Evolutionary conservation across 2,329 filamentous ascomycete genomes (phyloP).

Genomic region (Aspergillus aculeatinus): DNA sequence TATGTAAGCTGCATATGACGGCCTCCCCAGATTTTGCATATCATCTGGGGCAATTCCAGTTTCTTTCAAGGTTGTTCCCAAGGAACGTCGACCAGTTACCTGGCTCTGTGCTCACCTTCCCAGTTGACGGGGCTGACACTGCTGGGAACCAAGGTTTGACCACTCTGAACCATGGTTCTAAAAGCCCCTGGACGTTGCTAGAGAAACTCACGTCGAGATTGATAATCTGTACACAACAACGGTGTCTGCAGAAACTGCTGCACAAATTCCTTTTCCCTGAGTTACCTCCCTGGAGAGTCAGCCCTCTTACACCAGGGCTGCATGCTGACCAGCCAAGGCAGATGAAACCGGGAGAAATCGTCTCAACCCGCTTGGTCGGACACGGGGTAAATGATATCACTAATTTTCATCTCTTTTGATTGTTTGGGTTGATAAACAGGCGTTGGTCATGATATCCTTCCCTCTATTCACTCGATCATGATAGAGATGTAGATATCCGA

Average conservation of each 20-base stretch:
- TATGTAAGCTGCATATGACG: too few species aligned
- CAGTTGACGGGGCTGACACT: background rate
- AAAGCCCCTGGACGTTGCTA: constrained; percentile 4
- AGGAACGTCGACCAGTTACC: background rate
- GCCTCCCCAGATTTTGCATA: too few species aligned
- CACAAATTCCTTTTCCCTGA: too few species aligned
- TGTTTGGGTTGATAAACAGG: too few species aligned
- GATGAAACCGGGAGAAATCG: background rate
- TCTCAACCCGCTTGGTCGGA: background rate
- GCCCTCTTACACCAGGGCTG: too few species aligned
- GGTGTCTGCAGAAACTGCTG: background rate
- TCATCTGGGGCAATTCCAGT: too few species aligned
- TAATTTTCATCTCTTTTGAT: background rate
- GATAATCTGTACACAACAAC: background rate
- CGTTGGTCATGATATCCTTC: background rate
- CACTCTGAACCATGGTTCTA: constrained; percentile 7
- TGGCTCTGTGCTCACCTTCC: too few species aligned
- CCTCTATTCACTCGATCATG: background rate
- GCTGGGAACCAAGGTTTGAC: background rate
- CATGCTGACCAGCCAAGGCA: background rate
- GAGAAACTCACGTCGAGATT: constrained; percentile 10
- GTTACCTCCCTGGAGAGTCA: background rate
- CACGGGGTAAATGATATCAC: background rate
- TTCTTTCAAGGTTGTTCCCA: background rate
- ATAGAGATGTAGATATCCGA: background rate